Base-by-base conservation (phyloP, 2,329 filamentous ascomycete genomes). In the Penicillium decumbens region DNA sequence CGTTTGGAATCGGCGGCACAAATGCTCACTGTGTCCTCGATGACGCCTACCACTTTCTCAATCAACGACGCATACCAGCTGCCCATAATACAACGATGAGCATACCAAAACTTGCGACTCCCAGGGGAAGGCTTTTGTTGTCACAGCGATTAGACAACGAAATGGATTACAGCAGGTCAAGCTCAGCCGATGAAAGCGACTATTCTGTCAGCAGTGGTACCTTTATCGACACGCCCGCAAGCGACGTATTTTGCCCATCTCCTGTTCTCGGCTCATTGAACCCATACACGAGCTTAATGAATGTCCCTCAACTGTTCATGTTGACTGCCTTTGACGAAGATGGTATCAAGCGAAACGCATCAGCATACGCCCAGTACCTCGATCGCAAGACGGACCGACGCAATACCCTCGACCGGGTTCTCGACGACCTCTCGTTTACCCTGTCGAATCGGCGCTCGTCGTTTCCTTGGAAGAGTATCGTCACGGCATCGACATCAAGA, bases 1-100 rank as follows among this genome's bases (percentile, higher is more conserved):
- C 59, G 6, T 73, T 73, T 44, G 70, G 70, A 6, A 68, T 64
- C 43, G 68, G 66, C 5, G 68, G 68, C 0, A 58, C 66, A 1
- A 69, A 69, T 46, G 58, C 66, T 0, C 66, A 70, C 43, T 57
- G 60, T 27, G 58, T 71, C 5, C 38, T 71, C 25, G 66, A 70
- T 35, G 60, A 67, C 25, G 62, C 61, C 9, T 56, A 55, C 9
- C 54, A 63, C 37, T 63, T 54, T 18, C 51, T 62, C 2, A 32
- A 48, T 4, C 49, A 54, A 24, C 53, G 49, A 25, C 33, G 32
- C 13, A 43, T 59, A 28, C 9, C 25, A 18, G 49, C 47, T 10
- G 12, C 23, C 6, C 58, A 61, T n/a, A 37, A 44, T 18, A 59
- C 58, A 2, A 38, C 38, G 18, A 37, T 37, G 18, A 37, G 2